A percentile compares a stretch with the other conserved stretches of the same genome.
These are phyloP conservation scores for Aureobasidium namibiae DNA, from an alignment of 2,329 filamentous ascomycete species.

Conservation along the genomic window DNA sequence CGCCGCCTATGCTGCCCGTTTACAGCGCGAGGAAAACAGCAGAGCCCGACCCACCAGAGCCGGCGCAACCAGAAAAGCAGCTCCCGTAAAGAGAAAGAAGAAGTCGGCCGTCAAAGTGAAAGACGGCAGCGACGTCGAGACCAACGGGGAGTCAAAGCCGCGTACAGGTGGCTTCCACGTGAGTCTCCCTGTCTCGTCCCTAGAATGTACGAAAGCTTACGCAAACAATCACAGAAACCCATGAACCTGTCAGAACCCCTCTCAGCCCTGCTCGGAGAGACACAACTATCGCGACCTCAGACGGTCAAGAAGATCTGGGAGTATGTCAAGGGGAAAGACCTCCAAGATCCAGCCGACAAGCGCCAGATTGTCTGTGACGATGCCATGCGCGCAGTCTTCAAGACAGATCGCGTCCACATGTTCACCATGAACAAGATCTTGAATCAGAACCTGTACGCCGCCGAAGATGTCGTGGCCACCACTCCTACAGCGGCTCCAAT, in stretches of 20 bases:
- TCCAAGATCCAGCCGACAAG: conserved; percentile 87
- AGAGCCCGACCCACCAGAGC: conserved; percentile 60
- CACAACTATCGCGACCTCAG: conserved; percentile 82
- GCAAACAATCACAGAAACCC: conserved; percentile 46
- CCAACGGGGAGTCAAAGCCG: conserved; percentile 46
- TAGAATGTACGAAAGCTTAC: background rate
- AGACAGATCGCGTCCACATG: conserved; percentile 87
- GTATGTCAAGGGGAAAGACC: conserved; percentile 78
- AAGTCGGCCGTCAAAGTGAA: conserved; percentile 64
- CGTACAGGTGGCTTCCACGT: conserved; percentile 87
- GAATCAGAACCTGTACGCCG: conserved; percentile 77
- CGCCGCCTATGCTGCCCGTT: conserved; percentile 73
- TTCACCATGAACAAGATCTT: conserved; percentile 99
- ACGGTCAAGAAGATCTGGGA: conserved; percentile 96
- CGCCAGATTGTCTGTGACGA: conserved; percentile 92
- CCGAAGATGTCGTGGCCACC: conserved; percentile 52
- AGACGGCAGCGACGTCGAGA: conserved; percentile 70
- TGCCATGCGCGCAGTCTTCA: conserved; percentile 84
- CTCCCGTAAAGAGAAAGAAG: conserved; percentile 62
- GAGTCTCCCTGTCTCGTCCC: conserved; percentile 25
- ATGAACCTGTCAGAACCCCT: conserved; percentile 66
- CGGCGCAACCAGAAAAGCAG: conserved; percentile 51
- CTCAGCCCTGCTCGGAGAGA: conserved; percentile 60
- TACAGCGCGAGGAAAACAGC: conserved; percentile 86
- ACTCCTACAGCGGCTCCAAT: background rate